phyloP scores from a whole-genome alignment of 2,329 filamentous ascomycete genomes.

The Nemania sp. region DNA sequence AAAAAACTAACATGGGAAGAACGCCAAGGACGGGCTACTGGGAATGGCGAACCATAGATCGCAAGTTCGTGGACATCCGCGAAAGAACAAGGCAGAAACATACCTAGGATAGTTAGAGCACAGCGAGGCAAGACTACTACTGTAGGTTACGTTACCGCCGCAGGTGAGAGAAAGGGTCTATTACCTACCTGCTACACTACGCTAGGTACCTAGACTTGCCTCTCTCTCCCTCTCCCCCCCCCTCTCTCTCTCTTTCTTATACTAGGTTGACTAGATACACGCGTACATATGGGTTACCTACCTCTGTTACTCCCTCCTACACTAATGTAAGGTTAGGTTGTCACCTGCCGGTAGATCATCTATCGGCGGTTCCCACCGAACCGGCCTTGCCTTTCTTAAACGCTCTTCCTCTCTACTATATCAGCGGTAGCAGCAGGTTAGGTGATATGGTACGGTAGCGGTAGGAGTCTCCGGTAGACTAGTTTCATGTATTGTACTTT shows the following conservation, averaged over 20 bases:
- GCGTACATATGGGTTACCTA: too few species aligned
- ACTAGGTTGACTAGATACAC: too few species aligned
- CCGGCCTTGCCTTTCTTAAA: conserved; percentile 10
- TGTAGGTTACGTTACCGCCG: conserved; percentile 13
- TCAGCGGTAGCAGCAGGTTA: conserved; percentile 2
- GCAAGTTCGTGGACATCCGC: conserved; percentile 14
- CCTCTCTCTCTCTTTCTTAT: too few species aligned
- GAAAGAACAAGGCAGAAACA: conserved; percentile 31
- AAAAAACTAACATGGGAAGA: conserved; percentile 19
- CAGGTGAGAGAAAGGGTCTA: conserved; percentile 7
- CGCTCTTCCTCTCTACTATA: neutral
- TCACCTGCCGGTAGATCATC: conserved; percentile 31
- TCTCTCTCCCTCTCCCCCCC: too few species aligned
- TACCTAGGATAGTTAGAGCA: neutral
- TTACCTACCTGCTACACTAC: neutral
- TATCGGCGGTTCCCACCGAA: conserved; percentile 14
- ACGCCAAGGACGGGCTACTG: conserved; percentile 29
- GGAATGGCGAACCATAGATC: conserved; percentile 30
- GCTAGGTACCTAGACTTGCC: neutral
- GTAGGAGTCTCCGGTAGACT: conserved; percentile 9
- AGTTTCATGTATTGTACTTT: conserved; percentile 36
- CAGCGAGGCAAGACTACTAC: neutral
- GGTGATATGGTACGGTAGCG: conserved; percentile 1
- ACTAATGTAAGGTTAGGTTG: conserved; percentile 18
- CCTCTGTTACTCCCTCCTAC: neutral